Evolutionary conservation across 2,329 filamentous ascomycete genomes (phyloP), one percentile per base, ranked within the genome.

Genomic region (Bimuria novae-zelandiae): DNA sequence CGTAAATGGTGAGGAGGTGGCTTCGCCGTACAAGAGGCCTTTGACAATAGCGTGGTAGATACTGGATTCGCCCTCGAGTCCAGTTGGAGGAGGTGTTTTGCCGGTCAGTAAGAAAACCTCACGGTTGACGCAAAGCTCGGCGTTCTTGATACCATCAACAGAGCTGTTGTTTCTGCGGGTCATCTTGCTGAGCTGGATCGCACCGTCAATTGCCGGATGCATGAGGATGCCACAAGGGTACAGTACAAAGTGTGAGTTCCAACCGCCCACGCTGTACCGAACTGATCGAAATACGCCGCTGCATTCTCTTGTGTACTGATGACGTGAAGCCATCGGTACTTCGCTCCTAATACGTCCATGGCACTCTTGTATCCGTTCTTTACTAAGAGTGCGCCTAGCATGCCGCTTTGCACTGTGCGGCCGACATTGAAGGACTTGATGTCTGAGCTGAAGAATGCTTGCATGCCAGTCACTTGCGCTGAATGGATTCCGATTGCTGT

Each of bases 151-250:
- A 21, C 75, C 62, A 7, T 67, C 40, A 0, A 70, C 36, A 12
- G 62, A 44, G 3, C 74, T 59, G 0, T 68, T 71, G 33, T 71
- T 57, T 10, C 58, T 44, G 11, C 63, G 42, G 35, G 77, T 63
- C 44, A 80, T 67, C 1, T 69, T 60, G 58, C 78, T 75, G 12
- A 83, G 59, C 57, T 80, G 77, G 12, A 78, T 76, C 54, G 77
- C 79, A 2, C 69, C 80, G 62, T 84, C 81, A 51, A 84, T 84
- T 3, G 77, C 73, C 1, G 81, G 80, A 63, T 84, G 82, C 56
- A 82, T 80, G 0, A 84, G 80, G 54, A 84, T 83, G 1, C 81
- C 82, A 62, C 81, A 84, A 0, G 82, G 81, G 54, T 80, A 84
- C 0, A 81, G 82, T 84, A 84, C 69, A 83, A 84, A 1, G 79